A percentile compares a stretch with the other conserved stretches of the same genome.
Conservation (phyloP, 306 rosid species). For the Styphnolobium japonicum region DNA sequence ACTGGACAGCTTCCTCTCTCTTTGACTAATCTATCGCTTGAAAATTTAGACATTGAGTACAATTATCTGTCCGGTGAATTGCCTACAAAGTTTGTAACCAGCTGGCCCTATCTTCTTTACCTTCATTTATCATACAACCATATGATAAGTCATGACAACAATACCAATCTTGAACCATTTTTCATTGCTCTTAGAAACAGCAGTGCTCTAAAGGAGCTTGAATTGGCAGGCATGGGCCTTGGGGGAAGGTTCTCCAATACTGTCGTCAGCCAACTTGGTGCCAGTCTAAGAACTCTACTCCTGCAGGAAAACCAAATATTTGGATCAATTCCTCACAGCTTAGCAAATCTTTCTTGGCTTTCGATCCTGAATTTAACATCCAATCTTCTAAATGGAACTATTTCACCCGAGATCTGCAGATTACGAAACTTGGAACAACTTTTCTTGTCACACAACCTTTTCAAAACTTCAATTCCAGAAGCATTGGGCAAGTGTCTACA, state of each 20-base stretch:
- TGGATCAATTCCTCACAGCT: constrained; percentile 58
- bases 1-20: constrained; percentile 56
- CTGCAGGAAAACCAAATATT: constrained; percentile 58
- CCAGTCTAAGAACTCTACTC: constrained; percentile 12
- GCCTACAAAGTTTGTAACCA: constrained; percentile 39
- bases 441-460: constrained; percentile 53
- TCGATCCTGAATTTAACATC: constrained; percentile 49
- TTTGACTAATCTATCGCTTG: constrained; percentile 31
- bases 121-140: constrained; percentile 62
- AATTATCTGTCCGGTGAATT: constrained; percentile 53
- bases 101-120: constrained; percentile 27
- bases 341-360: constrained; percentile 52
- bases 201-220: constrained; percentile 52
- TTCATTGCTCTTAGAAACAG: constrained; percentile 56
- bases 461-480: constrained; percentile 42
- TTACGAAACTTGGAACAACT: constrained; percentile 48
- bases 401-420: constrained; percentile 38
- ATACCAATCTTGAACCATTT: constrained; percentile 60
- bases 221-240: constrained; percentile 65
- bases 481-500: constrained; percentile 35
- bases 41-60: constrained; percentile 50
- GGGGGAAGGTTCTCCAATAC: constrained; percentile 54
- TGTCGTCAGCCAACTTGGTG: constrained; percentile 27
- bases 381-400: constrained; percentile 55
- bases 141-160: constrained; percentile 51